Base-by-base conservation (phyloP, 805 yeast species). In the Wickerhamia fluorescens region DNA sequence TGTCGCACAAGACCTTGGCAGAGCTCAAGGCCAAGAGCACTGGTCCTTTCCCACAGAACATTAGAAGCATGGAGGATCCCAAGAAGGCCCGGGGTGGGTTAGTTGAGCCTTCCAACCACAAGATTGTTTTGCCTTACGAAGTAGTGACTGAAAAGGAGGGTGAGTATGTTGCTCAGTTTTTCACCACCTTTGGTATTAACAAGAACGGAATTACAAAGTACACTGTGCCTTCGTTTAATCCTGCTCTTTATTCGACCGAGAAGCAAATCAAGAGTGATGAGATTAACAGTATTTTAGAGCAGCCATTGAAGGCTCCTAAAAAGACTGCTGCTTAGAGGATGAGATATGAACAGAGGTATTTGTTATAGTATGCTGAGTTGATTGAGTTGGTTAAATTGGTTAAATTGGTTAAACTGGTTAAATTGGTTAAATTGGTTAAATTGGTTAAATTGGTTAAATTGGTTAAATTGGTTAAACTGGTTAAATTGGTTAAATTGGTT, bases 121-220 rank as follows among this genome's bases (percentile, higher is more conserved):
- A 71, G 37, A 72, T 78, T 24, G 65, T 79, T 47, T 66, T 69
- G 49, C 75, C 84, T 27, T 79, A 80, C 52, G 88, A 80, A 36
- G 69, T 81, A 30, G 66, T 68, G 51, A 66, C 72, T 51, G 86
- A 78, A 49, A 77, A 74, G 61, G 75, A 75, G 39, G 78, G 75
- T 35, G 78, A 74, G 53, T 59, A 49, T 34, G 70, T 82, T 42
- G 84, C 82, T 18, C 86, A 81, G 61, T 75, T 62, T 53, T 80
- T 75, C 62, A 73, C 85, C 42, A 82, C 89, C 27, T 71, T 81
- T 46, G 87, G 81, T 20, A 54, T 82, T 45, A 80, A 87, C 51
- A 75, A 75, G 58, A 73, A 73, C 44, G 89, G 89, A 28, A 61
- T 75, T 44, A 73, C 78, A 42, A 76, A 72, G 59, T 66, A 75